Percentiles rank a stretch among this genome's conserved stretches.
phyloP scores from a whole-genome alignment of 768 basidiomycete species.

The Hypholoma sublateritium region DNA sequence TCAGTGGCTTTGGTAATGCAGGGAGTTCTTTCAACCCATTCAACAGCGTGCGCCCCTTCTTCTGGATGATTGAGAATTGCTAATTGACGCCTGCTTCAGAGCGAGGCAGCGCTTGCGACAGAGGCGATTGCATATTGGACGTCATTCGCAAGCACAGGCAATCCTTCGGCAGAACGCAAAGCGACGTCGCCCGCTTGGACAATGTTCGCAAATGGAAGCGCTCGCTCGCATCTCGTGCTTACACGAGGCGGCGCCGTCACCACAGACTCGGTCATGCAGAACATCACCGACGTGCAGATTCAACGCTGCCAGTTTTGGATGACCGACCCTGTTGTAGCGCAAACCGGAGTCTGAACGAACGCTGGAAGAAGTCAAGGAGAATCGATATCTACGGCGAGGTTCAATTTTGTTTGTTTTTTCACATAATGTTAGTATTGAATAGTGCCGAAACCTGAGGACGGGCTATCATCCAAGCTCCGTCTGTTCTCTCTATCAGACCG shows the following conservation, averaged over 20 bases:
- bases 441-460: too few species aligned
- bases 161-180: slow-evolving; percentile 23
- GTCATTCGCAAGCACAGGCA: slow-evolving; percentile 33
- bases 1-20: slow-evolving; percentile 29
- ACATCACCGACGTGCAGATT: slow-evolving; percentile 27
- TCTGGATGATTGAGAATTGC: not conserved
- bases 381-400: too few species aligned
- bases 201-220: slow-evolving; percentile 14
- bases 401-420: too few species aligned
- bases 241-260: slow-evolving; percentile 22
- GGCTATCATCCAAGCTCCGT: too few species aligned
- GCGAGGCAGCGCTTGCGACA: slow-evolving; percentile 33
- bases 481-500: not conserved
- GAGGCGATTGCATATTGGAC: slow-evolving; percentile 47
- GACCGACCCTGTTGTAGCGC: slow-evolving; percentile 31
- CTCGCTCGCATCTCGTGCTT: slow-evolving; percentile 22
- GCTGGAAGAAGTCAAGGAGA: too few species aligned
- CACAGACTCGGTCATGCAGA: slow-evolving; percentile 29
- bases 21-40: slow-evolving; percentile 35
- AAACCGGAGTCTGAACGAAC: slow-evolving; percentile 28
- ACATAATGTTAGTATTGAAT: too few species aligned
- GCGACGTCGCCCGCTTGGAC: slow-evolving; percentile 27
- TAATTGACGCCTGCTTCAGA: slow-evolving; percentile 20
- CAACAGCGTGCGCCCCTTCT: slow-evolving; percentile 28
- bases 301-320: slow-evolving; percentile 42